Evolutionary conservation across 495 filamentous ascomycete species (phyloP), one percentile per base, ranked within the genome.

Genomic region (Trichoderma gamsii): DNA sequence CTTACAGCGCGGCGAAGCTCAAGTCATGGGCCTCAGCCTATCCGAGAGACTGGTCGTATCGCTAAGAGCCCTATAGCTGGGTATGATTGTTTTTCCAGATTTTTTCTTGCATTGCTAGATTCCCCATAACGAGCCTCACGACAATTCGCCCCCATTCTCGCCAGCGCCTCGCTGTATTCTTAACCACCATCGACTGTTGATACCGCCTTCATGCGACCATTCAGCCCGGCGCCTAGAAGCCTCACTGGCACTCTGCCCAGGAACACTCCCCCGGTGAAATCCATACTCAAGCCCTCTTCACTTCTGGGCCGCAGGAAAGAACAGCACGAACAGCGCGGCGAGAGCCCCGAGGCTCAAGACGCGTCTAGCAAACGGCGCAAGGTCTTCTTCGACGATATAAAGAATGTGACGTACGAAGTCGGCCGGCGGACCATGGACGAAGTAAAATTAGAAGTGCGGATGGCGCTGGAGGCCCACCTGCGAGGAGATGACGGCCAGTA

Each of bases 301-400:
- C 44, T 80, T 6, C 72, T 80, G 43, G 77, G 77, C 72, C 75
- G 72, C 32, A 76, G 77, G 43, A 71, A 77, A 51, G 69, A 74
- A 63, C 73, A 61, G 23, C 23, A 76, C 59, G 79, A 81, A 41
- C 79, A 78, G 32, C 78, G 74, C 29, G 73, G 79, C 27, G 79
- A 79, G 51, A 74, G 76, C 52, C 77, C 85, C 65, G 75, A 72
- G 74, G 25, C 79, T 78, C 29, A 82, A 44, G 78, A 79, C 32
- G 90, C 88, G 75, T 84, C 82, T 52, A 76, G 79, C 32, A 91
- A 89, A 72, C 80, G 81, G 65, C 76, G 76, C 46, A 81, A 75
- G 61, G 92, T 97, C 35, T 86, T 89, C 46, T 96, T 96, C 76
- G 87, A 92, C 69, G 82, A 88, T 46, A 84, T 87, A 29, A 85